These are phyloP conservation scores for Staphylotrichum tortipilum DNA, from an alignment of 495 filamentous ascomycete genomes.

Conservation along the genomic window DNA sequence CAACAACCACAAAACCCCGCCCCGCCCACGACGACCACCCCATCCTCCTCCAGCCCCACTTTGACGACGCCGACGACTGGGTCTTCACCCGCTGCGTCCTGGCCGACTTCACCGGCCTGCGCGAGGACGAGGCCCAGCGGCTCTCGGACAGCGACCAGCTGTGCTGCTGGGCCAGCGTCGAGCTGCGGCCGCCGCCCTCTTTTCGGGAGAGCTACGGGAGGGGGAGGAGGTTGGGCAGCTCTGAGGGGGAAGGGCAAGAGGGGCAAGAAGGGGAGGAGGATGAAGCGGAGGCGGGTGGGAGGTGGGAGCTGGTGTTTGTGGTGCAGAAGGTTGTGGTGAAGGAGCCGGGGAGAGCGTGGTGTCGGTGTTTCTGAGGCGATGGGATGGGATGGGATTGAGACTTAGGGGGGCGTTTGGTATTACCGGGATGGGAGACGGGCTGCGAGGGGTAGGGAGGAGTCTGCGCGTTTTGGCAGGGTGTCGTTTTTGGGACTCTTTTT, in stretches of 20 bases:
- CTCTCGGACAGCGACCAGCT: slow-evolving; percentile 16
- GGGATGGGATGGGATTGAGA: neutral
- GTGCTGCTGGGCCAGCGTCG: slow-evolving; percentile 25
- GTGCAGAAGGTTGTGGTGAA: slow-evolving; percentile 6
- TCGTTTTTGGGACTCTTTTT: too few relatives aligned
- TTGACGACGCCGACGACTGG: slow-evolving; percentile 24
- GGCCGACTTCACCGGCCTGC: slow-evolving; percentile 21
- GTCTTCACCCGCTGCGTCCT: slow-evolving; percentile 23
- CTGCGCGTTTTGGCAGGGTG: too few relatives aligned
- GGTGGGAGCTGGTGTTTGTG: slow-evolving; percentile 11
- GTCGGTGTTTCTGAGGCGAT: slow-evolving; percentile 6
- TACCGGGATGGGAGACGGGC: neutral
- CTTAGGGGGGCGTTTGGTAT: neutral
- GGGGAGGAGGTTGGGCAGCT: neutral
- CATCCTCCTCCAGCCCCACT: slow-evolving; percentile 7
- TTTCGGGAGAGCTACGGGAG: neutral
- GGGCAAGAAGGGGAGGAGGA: neutral
- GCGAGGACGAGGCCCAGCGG: slow-evolving; percentile 11
- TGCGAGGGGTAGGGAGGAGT: too few relatives aligned
- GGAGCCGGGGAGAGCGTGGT: slow-evolving; percentile 9
- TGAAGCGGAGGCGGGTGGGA: neutral
- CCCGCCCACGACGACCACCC: neutral
- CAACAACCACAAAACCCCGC: neutral
- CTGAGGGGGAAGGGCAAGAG: neutral
- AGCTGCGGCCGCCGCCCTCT: slow-evolving; percentile 1